Evolutionary conservation across 2,329 filamentous ascomycete genomes (phyloP).

Genomic region (Clarireedia monteithiana): DNA sequence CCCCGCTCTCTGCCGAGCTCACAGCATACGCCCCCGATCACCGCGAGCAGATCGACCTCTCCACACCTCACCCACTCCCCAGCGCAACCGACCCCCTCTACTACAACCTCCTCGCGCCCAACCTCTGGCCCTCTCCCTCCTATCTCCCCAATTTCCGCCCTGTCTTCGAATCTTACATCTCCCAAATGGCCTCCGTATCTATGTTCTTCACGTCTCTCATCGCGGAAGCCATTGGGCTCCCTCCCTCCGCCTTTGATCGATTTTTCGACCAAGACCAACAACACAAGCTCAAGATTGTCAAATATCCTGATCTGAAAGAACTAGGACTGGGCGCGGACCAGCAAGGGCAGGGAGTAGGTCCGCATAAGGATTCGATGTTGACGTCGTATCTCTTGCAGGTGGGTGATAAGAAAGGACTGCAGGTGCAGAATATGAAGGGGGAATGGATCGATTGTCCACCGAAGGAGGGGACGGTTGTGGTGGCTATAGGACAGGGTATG

Average conservation of each 20-base stretch:
- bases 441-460: slow-evolving; percentile 80
- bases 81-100: slow-evolving; percentile 56
- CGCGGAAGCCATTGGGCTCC: slow-evolving; percentile 73
- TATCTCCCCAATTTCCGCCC: slow-evolving; percentile 60
- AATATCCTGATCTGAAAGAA: slow-evolving; percentile 68
- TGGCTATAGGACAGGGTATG: slow-evolving; percentile 80
- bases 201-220: slow-evolving; percentile 71
- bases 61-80: slow-evolving; percentile 66
- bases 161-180: slow-evolving; percentile 68
- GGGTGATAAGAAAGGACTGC: slow-evolving; percentile 64
- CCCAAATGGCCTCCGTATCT: slow-evolving; percentile 63
- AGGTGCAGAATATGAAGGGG: slow-evolving; percentile 73
- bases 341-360: slow-evolving; percentile 58
- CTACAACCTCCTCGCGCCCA: slow-evolving; percentile 67
- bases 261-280: slow-evolving; percentile 68
- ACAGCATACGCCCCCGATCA: slow-evolving; percentile 72
- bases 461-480: slow-evolving; percentile 68
- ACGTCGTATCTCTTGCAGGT: slow-evolving; percentile 77
- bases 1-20: slow-evolving; percentile 56
- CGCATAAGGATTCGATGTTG: slow-evolving; percentile 82
- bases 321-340: slow-evolving; percentile 36
- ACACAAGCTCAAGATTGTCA: slow-evolving; percentile 86
- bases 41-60: slow-evolving; percentile 81
- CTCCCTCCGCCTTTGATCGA: slow-evolving; percentile 59
- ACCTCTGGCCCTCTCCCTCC: slow-evolving; percentile 66